Percentiles rank a stretch among this genome's conserved stretches.
Conservation (phyloP, 176 grass and related monocot species). For the Juncus effusus region DNA sequence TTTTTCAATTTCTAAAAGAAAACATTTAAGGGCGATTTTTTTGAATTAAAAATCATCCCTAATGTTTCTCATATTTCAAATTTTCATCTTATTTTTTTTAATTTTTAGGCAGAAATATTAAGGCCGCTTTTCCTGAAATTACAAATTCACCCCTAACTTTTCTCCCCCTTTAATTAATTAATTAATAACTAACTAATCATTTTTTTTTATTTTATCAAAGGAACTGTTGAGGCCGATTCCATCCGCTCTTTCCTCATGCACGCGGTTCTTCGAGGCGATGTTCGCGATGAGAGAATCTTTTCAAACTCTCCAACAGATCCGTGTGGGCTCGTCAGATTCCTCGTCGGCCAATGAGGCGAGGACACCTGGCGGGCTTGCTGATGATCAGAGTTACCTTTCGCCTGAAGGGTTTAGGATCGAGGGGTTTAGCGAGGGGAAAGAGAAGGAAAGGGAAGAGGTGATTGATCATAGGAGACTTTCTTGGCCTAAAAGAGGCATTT, state of each 20-base stretch:
- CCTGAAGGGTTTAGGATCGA: constrained; percentile 33
- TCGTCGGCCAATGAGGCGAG: constrained; percentile 38
- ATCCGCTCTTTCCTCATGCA: constrained; percentile 90
- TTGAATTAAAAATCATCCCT: too few species aligned
- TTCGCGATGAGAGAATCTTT: constrained; percentile 99
- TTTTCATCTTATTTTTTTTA: too few species aligned
- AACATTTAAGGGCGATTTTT: too few species aligned
- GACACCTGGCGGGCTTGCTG: constrained; percentile 18
- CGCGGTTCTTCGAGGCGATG: constrained; percentile 97
- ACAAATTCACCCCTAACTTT: too few species aligned
- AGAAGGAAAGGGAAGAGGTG: neutral
- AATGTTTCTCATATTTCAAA: too few species aligned
- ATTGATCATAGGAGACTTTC: constrained; percentile 63
- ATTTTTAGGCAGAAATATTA: too few species aligned
- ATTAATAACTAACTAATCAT: neutral
- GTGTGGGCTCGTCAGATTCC: constrained; percentile 49
- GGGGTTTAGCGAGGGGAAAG: constrained; percentile 27
- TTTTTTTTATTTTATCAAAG: constrained; percentile 35
- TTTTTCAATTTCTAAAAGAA: too few species aligned
- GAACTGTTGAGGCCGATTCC: constrained; percentile 96
- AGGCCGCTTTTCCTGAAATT: too few species aligned
- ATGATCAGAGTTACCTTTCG: constrained; percentile 37
- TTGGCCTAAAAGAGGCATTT: constrained; percentile 65
- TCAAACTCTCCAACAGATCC: constrained; percentile 69
- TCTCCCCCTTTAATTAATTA: too few species aligned